Evolutionary conservation across 1,284 basidiomycete species (phyloP).

Genomic region (Marasmius fiardii): DNA sequence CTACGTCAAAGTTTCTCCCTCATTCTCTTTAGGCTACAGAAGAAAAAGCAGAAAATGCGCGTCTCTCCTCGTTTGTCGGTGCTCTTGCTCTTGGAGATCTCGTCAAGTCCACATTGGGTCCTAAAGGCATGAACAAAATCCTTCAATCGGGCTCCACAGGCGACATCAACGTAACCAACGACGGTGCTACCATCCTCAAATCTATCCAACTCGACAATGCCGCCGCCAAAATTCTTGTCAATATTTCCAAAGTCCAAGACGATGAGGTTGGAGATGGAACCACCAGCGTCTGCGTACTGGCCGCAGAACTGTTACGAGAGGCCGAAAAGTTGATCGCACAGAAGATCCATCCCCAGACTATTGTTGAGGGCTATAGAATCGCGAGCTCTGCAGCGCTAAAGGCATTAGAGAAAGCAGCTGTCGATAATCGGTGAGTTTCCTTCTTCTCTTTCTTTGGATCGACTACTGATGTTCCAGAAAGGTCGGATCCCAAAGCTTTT

Average conservation of each 20-base stretch:
- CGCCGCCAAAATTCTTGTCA: slow-evolving; percentile 98
- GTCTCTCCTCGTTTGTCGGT: slow-evolving; percentile 97
- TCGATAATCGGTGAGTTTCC: slow-evolving; percentile 76
- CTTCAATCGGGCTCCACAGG: slow-evolving; percentile 90
- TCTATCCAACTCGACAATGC: slow-evolving; percentile 98
- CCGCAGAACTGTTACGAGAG: slow-evolving; percentile 90
- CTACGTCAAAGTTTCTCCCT: neutral
- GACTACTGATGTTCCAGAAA: neutral
- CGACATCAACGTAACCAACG: slow-evolving; percentile 97
- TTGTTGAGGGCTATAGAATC: slow-evolving; percentile 97
- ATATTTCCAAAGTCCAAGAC: slow-evolving; percentile 99
- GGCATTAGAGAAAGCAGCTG: slow-evolving; percentile 79
- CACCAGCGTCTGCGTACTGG: slow-evolving; percentile 91
- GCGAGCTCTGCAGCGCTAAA: slow-evolving; percentile 85
- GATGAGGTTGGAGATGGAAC: slow-evolving; percentile 99
- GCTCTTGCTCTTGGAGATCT: slow-evolving; percentile 96
- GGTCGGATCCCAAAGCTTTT: slow-evolving; percentile 10
- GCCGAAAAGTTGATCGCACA: slow-evolving; percentile 93
- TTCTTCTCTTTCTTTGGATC: neutral
- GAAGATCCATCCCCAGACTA: slow-evolving; percentile 98
- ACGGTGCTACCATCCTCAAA: slow-evolving; percentile 98
- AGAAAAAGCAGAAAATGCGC: slow-evolving; percentile 98
- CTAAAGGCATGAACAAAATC: slow-evolving; percentile 97
- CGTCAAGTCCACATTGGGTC: slow-evolving; percentile 97
- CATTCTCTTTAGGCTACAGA: slow-evolving; percentile 73